These are phyloP conservation scores for Gyrodon lividus DNA, from an alignment of 768 basidiomycete species.

Conservation along the genomic window DNA sequence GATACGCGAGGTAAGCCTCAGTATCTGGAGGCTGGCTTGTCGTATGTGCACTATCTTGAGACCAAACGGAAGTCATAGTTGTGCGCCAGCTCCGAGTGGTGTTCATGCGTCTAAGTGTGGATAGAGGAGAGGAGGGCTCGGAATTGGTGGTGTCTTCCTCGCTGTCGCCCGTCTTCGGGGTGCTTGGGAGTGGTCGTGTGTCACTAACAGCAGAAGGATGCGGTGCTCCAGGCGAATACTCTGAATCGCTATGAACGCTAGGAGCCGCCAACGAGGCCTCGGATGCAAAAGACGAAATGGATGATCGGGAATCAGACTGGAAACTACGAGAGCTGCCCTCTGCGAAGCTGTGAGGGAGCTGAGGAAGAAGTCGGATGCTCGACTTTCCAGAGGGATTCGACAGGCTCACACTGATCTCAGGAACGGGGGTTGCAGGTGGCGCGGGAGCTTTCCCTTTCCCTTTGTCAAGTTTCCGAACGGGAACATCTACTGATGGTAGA, in stretches of 20 bases:
- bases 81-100: conserved; percentile 8
- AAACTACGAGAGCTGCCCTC: background rate
- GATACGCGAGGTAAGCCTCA: conserved; percentile 3
- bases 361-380: conserved; percentile 8
- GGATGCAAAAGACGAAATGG: background rate
- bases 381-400: background rate
- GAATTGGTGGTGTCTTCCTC: conserved; percentile 4
- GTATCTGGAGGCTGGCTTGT: conserved; percentile 22
- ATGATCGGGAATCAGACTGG: background rate
- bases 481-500: background rate
- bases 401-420: conserved; percentile 1
- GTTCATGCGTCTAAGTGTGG: background rate
- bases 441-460: conserved; percentile 8
- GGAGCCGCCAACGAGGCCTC: background rate
- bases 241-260: conserved; percentile 5
- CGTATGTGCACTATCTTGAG: conserved; percentile 43
- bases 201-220: background rate
- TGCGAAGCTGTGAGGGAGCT: background rate
- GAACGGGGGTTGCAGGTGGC: background rate
- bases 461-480: conserved; percentile 8
- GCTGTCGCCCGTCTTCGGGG: background rate
- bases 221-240: conserved; percentile 4
- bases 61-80: conserved; percentile 25
- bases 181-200: conserved; percentile 12
- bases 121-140: background rate